These are phyloP conservation scores for Penicillium janthinellum DNA, from an alignment of 2,329 filamentous ascomycete species.

Conservation along the genomic window DNA sequence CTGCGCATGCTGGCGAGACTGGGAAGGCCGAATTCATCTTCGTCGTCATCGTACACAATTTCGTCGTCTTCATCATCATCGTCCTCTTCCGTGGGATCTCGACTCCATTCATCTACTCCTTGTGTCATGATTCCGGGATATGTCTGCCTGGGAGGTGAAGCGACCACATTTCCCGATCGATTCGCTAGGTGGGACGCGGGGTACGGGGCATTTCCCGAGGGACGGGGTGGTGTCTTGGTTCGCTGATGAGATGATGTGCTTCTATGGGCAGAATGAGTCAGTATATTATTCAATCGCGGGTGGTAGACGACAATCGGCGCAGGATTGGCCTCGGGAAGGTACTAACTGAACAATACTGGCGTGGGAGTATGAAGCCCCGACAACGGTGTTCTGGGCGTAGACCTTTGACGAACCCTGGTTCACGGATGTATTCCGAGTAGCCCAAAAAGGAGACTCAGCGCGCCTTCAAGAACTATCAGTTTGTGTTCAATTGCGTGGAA, in stretches of 20 bases:
- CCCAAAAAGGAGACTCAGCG: constrained; percentile 88
- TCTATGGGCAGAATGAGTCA: constrained; percentile 21
- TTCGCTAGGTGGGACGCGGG: constrained; percentile 53
- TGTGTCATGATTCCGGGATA: constrained; percentile 82
- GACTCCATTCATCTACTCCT: constrained; percentile 78
- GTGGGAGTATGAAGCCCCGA: constrained; percentile 95
- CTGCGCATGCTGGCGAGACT: constrained; percentile 90
- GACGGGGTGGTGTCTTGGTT: constrained; percentile 71
- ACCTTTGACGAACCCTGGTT: constrained; percentile 58
- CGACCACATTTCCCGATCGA: constrained; percentile 40
- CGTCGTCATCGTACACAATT: constrained; percentile 80
- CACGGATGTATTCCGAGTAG: constrained; percentile 56
- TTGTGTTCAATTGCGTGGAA: not conserved
- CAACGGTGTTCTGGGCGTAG: constrained; percentile 71
- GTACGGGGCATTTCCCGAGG: constrained; percentile 59
- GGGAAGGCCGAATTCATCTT: constrained; percentile 92
- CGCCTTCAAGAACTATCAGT: constrained; percentile 51
- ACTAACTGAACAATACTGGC: constrained; percentile 84
- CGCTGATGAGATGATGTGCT: constrained; percentile 46
- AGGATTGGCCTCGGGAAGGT: constrained; percentile 41
- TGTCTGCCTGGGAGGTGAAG: constrained; percentile 64
- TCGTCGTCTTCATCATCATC: constrained; percentile 71
- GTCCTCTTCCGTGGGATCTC: constrained; percentile 54
- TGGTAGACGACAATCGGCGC: constrained; percentile 29
- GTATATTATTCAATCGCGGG: constrained; percentile 7